These are phyloP conservation scores for Cadophora sp. DNA, from an alignment of 2,329 filamentous ascomycete species.

Conservation along the genomic window DNA sequence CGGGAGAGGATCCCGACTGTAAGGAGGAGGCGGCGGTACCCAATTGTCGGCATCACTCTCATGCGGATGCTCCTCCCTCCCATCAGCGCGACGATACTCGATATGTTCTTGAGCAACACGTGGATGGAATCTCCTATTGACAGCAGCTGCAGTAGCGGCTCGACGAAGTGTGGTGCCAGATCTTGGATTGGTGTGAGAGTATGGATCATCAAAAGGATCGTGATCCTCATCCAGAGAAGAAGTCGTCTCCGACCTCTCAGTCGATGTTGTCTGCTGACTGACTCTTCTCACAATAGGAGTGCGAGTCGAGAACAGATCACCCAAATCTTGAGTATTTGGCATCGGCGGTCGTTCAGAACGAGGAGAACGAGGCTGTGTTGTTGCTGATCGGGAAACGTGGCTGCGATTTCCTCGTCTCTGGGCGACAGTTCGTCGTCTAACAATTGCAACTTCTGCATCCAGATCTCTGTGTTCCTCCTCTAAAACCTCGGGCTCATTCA, in stretches of 20 bases:
- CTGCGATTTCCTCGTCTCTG: conserved; percentile 58
- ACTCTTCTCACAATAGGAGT: conserved; percentile 27
- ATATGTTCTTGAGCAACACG: conserved; percentile 59
- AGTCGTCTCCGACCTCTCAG: conserved; percentile 34
- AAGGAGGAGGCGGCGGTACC: conserved; percentile 85
- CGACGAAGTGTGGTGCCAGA: conserved; percentile 74
- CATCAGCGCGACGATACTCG: conserved; percentile 72
- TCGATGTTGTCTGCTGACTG: conserved; percentile 30
- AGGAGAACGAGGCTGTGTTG: conserved; percentile 44
- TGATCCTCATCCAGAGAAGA: conserved; percentile 44
- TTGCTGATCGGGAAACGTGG: conserved; percentile 57
- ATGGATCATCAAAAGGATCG: conserved; percentile 72
- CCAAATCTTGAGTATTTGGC: conserved; percentile 33
- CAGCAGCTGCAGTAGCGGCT: conserved; percentile 78
- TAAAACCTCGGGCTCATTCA: conserved; percentile 70
- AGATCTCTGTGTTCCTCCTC: conserved; percentile 78
- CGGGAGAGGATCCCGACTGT: conserved; percentile 64
- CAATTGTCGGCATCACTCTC: conserved; percentile 90
- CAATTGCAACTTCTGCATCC: conserved; percentile 80
- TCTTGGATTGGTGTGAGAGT: conserved; percentile 74
- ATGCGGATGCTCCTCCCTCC: conserved; percentile 76
- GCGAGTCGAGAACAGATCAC: conserved; percentile 32
- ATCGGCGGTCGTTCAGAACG: conserved; percentile 35
- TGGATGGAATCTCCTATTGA: conserved; percentile 71
- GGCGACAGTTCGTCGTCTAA: conserved; percentile 75